Base-by-base conservation (phyloP, 1,284 basidiomycete species). In the Coriolopsis trogii region DNA sequence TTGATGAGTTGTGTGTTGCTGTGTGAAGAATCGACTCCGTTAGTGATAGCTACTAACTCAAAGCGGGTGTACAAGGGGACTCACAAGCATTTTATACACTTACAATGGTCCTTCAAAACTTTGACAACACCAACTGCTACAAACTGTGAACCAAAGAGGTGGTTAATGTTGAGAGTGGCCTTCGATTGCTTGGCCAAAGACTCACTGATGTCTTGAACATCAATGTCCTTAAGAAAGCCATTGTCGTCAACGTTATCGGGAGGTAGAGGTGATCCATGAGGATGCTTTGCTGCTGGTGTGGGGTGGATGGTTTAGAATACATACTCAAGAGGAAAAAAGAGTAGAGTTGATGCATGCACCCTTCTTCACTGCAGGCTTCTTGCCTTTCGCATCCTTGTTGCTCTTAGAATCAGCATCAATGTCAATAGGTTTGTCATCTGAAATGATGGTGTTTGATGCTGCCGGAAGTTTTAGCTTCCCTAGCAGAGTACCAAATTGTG, bases 1-100 rank as follows among this genome's bases (percentile, higher is more conserved):
- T 38, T 38, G 16, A 38, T 24, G 68, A 70, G 33, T 60, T 24
- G 68, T 69, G 33, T 60, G 46, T 25, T 72, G 53, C 8, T 67
- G 68, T 71, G 73, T n/a, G n/a, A n/a, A n/a, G n/a, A n/a, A 34
- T n/a, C 9, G 16, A 33, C 41, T 45, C 4, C 4, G 30, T 18
- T 38, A 6, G 44, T 31, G 4, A n/a, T 31, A 31, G 16, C 13
- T 31, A 31, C 9, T 10, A 12, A n/a, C 23, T 8, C 4, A 21
- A 7, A 30, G 10, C 2, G 33, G 18, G 18, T 12, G 15, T 44
- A 21, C 8, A 42, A 28, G 12, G 3, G 25, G 10, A 51, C 33
- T 20, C 41, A 45, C 41, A 7, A 12, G 49, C 49, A 44, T n/a
- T 20, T 16, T 28, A 25, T 30, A 23, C 36, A 52, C 23, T 33